Conservation (phyloP, 2,329 filamentous ascomycete species). For the Pseudopyrenochaeta lycopersici region DNA sequence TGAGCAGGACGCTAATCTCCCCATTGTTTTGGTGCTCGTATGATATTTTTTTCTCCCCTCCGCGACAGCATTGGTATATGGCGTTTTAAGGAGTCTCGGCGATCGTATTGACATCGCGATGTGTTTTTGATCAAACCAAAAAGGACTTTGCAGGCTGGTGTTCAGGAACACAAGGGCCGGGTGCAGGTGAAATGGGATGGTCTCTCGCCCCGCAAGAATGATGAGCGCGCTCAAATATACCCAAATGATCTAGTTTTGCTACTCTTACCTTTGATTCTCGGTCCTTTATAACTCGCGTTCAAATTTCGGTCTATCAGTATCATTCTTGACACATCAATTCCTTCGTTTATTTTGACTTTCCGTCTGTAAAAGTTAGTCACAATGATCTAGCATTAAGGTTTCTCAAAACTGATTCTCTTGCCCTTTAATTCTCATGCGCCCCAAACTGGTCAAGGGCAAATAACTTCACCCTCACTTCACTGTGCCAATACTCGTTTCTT, state of each 20-base stretch:
- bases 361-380: too few relatives aligned
- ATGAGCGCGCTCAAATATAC: neutral
- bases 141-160: neutral
- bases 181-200: neutral
- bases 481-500: too few relatives aligned
- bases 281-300: neutral
- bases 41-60: neutral
- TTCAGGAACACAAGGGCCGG: neutral
- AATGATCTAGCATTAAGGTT: too few relatives aligned
- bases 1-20: slow-evolving; percentile 11
- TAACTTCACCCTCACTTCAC: too few relatives aligned
- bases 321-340: too few relatives aligned
- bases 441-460: too few relatives aligned
- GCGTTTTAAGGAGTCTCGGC: neutral
- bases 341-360: too few relatives aligned
- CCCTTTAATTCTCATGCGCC: too few relatives aligned
- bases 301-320: neutral
- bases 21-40: neutral
- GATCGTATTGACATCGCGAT: neutral
- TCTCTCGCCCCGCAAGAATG: neutral
- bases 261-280: neutral
- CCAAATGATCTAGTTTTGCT: neutral
- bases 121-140: neutral
- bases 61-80: neutral
- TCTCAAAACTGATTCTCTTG: too few relatives aligned